These are phyloP conservation scores for Solanum ahanhuiri DNA, from an alignment of 257 asterid species.

Conservation along the genomic window DNA sequence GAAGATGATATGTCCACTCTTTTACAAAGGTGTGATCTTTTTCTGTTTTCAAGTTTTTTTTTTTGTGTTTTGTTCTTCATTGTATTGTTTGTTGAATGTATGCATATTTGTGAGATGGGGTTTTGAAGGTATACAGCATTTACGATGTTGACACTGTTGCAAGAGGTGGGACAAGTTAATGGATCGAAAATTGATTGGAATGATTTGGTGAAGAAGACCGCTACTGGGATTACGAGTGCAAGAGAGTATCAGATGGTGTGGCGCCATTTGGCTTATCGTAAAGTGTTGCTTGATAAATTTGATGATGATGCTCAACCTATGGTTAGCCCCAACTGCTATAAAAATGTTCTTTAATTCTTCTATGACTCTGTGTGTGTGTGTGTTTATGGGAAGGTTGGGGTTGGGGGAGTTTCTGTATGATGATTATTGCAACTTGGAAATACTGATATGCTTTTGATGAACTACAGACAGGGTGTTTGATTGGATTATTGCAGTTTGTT, in stretches of 20 bases:
- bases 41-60: not conserved
- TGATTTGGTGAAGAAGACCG: conserved; percentile 48
- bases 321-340: conserved; percentile 21
- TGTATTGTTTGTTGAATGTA: not conserved
- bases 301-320: conserved; percentile 35
- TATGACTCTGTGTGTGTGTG: not conserved
- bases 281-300: conserved; percentile 34
- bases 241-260: conserved; percentile 78
- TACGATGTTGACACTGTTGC: conserved; percentile 56
- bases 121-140: conserved; percentile 44
- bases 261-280: conserved; percentile 82
- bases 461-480: not conserved
- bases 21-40: conserved; percentile 36
- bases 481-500: not conserved
- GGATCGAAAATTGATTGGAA: conserved; percentile 68
- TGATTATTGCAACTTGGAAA: not conserved
- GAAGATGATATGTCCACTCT: conserved; percentile 48
- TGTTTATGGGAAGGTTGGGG: not conserved
- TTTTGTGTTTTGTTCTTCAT: not conserved
- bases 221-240: conserved; percentile 62
- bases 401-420: not conserved
- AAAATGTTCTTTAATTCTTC: not conserved
- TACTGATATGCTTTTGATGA: not conserved
- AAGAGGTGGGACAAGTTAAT: conserved; percentile 54
- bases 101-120: not conserved